These are phyloP conservation scores for Trichocomaceae sp. DNA, from an alignment of 2,329 filamentous ascomycete species.

Conservation along the genomic window DNA sequence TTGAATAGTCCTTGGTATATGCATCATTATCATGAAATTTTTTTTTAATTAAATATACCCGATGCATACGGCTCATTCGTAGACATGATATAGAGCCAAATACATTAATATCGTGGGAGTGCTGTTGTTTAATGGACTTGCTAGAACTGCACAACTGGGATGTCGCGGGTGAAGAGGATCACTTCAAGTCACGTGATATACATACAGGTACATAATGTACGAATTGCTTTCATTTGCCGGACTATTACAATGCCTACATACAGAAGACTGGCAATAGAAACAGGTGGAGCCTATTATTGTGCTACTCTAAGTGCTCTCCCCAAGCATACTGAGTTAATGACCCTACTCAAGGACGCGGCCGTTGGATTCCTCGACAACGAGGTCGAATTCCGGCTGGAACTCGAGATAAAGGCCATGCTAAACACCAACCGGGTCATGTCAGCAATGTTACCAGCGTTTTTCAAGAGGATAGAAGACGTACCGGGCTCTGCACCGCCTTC, in stretches of 20 bases:
- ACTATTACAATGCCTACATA: background rate
- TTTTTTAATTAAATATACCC: background rate
- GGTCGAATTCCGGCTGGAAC: slow-evolving; percentile 35
- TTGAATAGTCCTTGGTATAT: background rate
- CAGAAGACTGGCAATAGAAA: background rate
- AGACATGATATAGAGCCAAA: background rate
- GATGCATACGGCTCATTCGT: background rate
- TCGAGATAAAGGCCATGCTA: slow-evolving; percentile 36
- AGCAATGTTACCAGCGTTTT: background rate
- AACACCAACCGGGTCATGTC: background rate
- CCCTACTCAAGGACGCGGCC: slow-evolving; percentile 25
- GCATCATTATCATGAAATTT: background rate
- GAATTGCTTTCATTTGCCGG: too few species aligned
- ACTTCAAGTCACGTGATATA: background rate
- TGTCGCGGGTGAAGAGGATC: background rate
- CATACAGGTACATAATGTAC: too few species aligned
- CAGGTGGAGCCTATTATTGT: background rate
- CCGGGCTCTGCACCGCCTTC: slow-evolving; percentile 30
- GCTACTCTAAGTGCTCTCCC: background rate
- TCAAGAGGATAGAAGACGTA: slow-evolving; percentile 17
- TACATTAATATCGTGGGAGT: background rate
- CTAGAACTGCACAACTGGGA: too few species aligned
- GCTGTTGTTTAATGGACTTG: background rate
- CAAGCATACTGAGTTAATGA: too few species aligned
- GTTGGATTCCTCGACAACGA: slow-evolving; percentile 33